Base-by-base conservation (phyloP, 257 asterid species). In the Rauvolfia tetraphylla region DNA sequence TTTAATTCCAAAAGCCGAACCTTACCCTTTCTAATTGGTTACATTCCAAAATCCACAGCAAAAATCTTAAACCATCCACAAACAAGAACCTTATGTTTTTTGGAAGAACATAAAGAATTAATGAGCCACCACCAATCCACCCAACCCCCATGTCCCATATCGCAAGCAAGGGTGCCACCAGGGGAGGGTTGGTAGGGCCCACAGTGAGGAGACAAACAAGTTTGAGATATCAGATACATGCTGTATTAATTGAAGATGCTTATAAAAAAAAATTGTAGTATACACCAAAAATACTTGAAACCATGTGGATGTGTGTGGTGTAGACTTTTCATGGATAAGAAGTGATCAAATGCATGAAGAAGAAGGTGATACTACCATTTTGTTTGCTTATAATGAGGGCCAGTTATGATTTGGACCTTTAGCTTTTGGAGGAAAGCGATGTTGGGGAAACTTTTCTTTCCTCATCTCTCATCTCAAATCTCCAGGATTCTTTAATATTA, bases 391-490 rank as follows among this genome's bases (percentile, higher is more conserved):
- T 27, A 31, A 13, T 11, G 41, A 62, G 36, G 68, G 38, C 36
- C 68, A 29, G 18, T 13, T 29, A 62, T 31, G 68, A 1, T 62
- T 62, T 62, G 36, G 36, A 62, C 5, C 68, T 62, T 27, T 3
- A 11, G 48, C 48, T 66, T 66, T 66, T 66, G 42, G 44, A 66
- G 25, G 48, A 66, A 66, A 66, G 71, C 2, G 15, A 36, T 66
- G 15, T 25, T 7, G 2, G 27, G 73, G 57, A 42, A 23, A 46
- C 17, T 68, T 69, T 39, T 44, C 58, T 70, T 67, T 36, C 51
- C 72, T 56, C 59, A 33, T 61, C 36, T 61, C 57, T 18, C 39
- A 27, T 42, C 74, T 70, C 74, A 70, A 70, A 70, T 44, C 58
- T 27, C 58, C 20, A 38, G 44, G 58, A 13, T 70, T 38, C 57